A percentile compares a stretch with the other conserved stretches of the same genome.
These are phyloP conservation scores for Rhizophora apiculata DNA, from an alignment of 345 rosid genomes.

Conservation along the genomic window DNA sequence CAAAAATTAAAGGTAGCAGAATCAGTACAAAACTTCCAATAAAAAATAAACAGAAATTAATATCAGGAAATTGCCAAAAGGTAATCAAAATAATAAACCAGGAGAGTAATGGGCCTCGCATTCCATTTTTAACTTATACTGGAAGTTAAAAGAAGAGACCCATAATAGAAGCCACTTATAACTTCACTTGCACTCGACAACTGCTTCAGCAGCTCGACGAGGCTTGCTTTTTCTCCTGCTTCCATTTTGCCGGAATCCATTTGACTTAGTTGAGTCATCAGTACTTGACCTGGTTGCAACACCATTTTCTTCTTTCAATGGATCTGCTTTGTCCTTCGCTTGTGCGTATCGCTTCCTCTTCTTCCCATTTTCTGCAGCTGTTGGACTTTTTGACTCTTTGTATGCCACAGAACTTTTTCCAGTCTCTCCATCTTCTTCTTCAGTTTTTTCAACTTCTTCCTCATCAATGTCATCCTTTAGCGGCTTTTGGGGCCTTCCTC, in stretches of 20 bases:
- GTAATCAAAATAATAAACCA: constrained; percentile 20
- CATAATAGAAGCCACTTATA: constrained; percentile 21
- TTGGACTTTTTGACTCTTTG: constrained; percentile 39
- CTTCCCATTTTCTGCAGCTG: constrained; percentile 51
- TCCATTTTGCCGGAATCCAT: constrained; percentile 61
- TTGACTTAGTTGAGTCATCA: constrained; percentile 49
- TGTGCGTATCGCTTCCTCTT: constrained; percentile 53
- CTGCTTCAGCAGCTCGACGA: constrained; percentile 71
- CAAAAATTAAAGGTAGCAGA: constrained; percentile 41
- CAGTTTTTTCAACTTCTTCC: constrained; percentile 46
- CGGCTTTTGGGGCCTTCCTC: constrained; percentile 70
- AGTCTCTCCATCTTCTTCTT: constrained; percentile 51
- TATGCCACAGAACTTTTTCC: constrained; percentile 32
- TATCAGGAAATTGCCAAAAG: constrained; percentile 28
- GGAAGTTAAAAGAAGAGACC: constrained; percentile 31
- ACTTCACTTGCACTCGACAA: constrained; percentile 56
- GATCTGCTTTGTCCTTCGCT: constrained; percentile 47
- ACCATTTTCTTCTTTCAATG: constrained; percentile 52
- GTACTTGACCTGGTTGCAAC: constrained; percentile 40
- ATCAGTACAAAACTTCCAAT: constrained; percentile 31
- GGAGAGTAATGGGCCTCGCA: constrained; percentile 33
- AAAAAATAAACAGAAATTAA: constrained; percentile 26
- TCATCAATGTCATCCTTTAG: constrained; percentile 57
- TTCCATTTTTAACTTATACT: constrained; percentile 22
- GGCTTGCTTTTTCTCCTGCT: constrained; percentile 72